Base-by-base conservation (phyloP, 176 grass and related monocot genomes). In the Thalia dealbata region DNA sequence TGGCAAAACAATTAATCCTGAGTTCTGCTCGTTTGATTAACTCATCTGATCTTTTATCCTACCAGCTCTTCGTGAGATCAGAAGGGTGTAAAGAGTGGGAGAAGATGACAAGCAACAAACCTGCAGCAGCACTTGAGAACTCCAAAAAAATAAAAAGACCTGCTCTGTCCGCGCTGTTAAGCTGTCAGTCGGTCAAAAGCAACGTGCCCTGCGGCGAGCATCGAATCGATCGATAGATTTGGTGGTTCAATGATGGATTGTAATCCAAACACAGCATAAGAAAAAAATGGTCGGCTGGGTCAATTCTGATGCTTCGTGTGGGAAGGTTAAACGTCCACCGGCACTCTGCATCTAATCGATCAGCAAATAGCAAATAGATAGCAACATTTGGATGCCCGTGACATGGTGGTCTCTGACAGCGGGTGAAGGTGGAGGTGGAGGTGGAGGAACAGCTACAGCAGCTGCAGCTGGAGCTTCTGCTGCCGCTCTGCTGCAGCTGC, bases 341-440 rank as follows among this genome's bases (percentile, higher is more conserved):
- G n/a, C n/a, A n/a, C 3, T 12, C 8, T 63, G 13, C 51, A 52
- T 16, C 13, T 16, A 52, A 52, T 13, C 51, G 32, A 38, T 38
- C 4, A 38, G 32, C 51, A 3, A 14, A 52, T 3, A 13, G 15
- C 51, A 16, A 52, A 52, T 52, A 13, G 13, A 52, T 13, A 52
- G 60, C 60, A 30, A 0, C 27, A 64, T 23, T 30, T 30, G 27
- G 62, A 30, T 64, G 62, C 62, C 62, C 62, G 62, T 64, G 62
- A 64, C 32, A 38, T 38, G 32, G 11, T 32, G 62, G 62, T 64
- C 62, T 64, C 62, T 64, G 62, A 64, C 62, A 64, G 32, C 32
- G 32, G 32, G 3, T 38, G 32, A 38, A 38, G 32, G 32, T 38
- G 32, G 32, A 38, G 32, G 32, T 38, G 32, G 32, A 38, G 32